A percentile compares a stretch with the other conserved stretches of the same genome.
Evolutionary conservation across 441 rosid genomes (phyloP).

Genomic region (Jatropha multifida): DNA sequence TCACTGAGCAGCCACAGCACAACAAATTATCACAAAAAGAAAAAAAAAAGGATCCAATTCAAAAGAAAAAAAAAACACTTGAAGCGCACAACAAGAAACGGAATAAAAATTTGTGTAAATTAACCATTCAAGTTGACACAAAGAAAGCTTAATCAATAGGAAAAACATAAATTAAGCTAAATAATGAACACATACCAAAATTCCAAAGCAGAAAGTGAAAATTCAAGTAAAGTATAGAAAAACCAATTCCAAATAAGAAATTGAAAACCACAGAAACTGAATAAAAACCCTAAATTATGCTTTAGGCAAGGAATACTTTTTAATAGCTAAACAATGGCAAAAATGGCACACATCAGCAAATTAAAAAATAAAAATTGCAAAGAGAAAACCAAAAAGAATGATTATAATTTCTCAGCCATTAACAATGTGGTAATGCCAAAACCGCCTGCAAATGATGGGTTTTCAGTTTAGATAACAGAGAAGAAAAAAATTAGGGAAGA

Average conservation of each 20-base stretch:
- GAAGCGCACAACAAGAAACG: background rate
- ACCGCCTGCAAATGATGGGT: conserved; percentile 8
- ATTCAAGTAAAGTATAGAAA: background rate
- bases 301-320: background rate
- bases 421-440: background rate
- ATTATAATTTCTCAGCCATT: background rate
- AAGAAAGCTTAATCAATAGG: background rate
- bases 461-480: background rate
- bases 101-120: background rate
- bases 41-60: background rate
- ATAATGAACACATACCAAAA: background rate
- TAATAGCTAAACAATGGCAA: background rate
- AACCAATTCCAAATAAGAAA: background rate
- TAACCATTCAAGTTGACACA: conserved; percentile 1
- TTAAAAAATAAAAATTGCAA: background rate
- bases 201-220: conserved; percentile 2
- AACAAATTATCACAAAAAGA: background rate
- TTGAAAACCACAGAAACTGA: background rate
- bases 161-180: background rate
- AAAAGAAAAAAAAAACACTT: background rate
- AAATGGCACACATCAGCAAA: background rate
- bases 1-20: background rate
- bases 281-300: background rate
- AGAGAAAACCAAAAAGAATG: background rate
- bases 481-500: background rate